Evolutionary conservation across 306 rosid genomes (phyloP), one percentile per base, ranked within the genome.

Genomic region (Comarum palustre): DNA sequence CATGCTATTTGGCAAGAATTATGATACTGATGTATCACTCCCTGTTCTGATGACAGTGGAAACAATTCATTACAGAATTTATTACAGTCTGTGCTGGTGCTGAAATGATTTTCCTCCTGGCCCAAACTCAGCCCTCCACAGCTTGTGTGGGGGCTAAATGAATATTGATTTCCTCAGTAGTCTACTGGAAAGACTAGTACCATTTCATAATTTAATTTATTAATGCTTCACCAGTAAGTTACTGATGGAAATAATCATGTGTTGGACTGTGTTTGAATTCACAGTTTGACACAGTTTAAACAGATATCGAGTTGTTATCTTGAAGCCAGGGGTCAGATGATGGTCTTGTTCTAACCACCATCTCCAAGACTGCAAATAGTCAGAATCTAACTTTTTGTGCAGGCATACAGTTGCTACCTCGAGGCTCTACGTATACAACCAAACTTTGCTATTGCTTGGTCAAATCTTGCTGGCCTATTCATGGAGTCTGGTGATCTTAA

Each of bases 401-500:
- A 95, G 99, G 99, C 99, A 82, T 95, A 91, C 90, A 90, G 92
- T 75, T 95, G 99, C 87, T 95, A 95, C 82, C 90, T 95, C 2
- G 99, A 95, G 86, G 99, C 99, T 54, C 51, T 95, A 78, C 97
- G 92, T 78, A 90, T 95, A 71, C 99, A 92, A 78, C 99, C 99
- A 14, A 82, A 90, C 59, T 95, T 91, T 82, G 99, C 99, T 38
- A 95, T 95, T 66, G 99, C 97, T 42, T 95, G 99, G 99, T 95
- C 99, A 69, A 95, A 95, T 91, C 96, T 95, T 82, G 99, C 99
- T 71, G 99, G 99, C 76, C 88, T 95, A 73, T 90, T 90, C 79
- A 95, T 95, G 99, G 99, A 95, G 85, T 92, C 99, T 43, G 96
- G 97, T 77, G 97, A 95, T 84, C 87, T 88, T 77, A 91, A 95